A percentile compares a stretch with the other conserved stretches of the same genome.
phyloP scores from a whole-genome alignment of 169 alveolate genomes.

The Cryptosporidium ubiquitum region DNA sequence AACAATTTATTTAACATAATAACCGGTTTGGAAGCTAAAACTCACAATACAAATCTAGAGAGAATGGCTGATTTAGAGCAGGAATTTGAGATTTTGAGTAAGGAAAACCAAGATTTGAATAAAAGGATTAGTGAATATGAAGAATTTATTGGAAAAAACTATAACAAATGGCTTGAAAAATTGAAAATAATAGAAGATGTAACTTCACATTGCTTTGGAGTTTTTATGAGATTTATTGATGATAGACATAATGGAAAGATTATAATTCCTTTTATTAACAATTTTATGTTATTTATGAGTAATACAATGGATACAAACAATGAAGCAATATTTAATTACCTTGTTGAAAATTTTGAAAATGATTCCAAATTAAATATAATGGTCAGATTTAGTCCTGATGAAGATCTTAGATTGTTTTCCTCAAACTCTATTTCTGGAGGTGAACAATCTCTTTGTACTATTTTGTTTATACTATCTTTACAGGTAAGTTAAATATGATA shows the following conservation, averaged over 20 bases:
- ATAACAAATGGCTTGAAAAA: constrained; percentile 20
- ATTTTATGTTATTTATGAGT: neutral
- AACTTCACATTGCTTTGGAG: constrained; percentile 24
- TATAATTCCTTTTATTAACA: constrained; percentile 50
- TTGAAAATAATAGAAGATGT: constrained; percentile 6
- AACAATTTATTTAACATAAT: neutral
- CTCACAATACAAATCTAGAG: constrained; percentile 54
- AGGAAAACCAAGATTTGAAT: neutral
- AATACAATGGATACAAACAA: neutral
- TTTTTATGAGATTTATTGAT: constrained; percentile 55
- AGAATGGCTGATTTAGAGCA: constrained; percentile 58
- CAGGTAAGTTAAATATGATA: constrained; percentile 34
- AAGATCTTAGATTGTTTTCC: constrained; percentile 62
- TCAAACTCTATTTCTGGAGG: constrained; percentile 71
- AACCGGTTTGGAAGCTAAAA: constrained; percentile 1
- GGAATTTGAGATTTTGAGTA: constrained; percentile 32
- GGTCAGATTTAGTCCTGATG: constrained; percentile 60
- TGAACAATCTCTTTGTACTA: constrained; percentile 73
- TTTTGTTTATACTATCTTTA: constrained; percentile 38
- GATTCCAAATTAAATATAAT: constrained; percentile 37
- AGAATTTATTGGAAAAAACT: neutral
- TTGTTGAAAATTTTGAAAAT: constrained; percentile 45
- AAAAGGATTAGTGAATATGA: constrained; percentile 15
- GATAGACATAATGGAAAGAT: constrained; percentile 48
- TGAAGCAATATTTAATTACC: constrained; percentile 1